Conservation (phyloP, 331 rosid genomes). For the Quercus lobata region DNA sequence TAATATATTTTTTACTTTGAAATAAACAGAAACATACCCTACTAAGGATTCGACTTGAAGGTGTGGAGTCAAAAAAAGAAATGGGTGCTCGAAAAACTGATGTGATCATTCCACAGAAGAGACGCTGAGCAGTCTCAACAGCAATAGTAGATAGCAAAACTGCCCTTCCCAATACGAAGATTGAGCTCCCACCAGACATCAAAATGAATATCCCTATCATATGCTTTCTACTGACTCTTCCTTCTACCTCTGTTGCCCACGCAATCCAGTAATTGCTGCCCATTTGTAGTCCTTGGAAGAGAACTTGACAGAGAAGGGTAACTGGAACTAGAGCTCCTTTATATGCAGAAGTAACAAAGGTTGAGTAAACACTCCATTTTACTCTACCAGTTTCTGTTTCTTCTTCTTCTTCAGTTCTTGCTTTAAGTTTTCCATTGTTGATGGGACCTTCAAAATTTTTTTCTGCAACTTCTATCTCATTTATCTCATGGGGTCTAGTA, state of each 20-base stretch:
- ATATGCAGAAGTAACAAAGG: slow-evolving; percentile 69
- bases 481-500: no score
- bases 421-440: slow-evolving; percentile 26
- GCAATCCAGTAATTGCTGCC: slow-evolving; percentile 95
- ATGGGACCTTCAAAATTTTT: slow-evolving; percentile 29
- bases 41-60: slow-evolving; percentile 79
- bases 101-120: slow-evolving; percentile 69
- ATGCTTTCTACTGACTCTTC: slow-evolving; percentile 32
- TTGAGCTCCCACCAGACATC: slow-evolving; percentile 78
- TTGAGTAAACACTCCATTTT: slow-evolving; percentile 83
- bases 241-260: slow-evolving; percentile 69
- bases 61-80: slow-evolving; percentile 76
- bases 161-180: slow-evolving; percentile 85
- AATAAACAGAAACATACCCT: slow-evolving; percentile 47
- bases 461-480: slow-evolving; percentile 50
- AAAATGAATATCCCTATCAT: slow-evolving; percentile 54
- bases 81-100: slow-evolving; percentile 81
- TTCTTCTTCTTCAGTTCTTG: slow-evolving; percentile 60
- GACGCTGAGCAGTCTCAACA: slow-evolving; percentile 1
- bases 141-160: slow-evolving; percentile 49
- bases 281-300: slow-evolving; percentile 80
- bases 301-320: slow-evolving; percentile 72
- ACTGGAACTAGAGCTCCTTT: slow-evolving; percentile 77
- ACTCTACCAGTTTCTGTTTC: slow-evolving; percentile 78
- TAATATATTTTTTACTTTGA: neutral